phyloP scores from a whole-genome alignment of 805 yeast genomes.

The Yarrowia bubula region DNA sequence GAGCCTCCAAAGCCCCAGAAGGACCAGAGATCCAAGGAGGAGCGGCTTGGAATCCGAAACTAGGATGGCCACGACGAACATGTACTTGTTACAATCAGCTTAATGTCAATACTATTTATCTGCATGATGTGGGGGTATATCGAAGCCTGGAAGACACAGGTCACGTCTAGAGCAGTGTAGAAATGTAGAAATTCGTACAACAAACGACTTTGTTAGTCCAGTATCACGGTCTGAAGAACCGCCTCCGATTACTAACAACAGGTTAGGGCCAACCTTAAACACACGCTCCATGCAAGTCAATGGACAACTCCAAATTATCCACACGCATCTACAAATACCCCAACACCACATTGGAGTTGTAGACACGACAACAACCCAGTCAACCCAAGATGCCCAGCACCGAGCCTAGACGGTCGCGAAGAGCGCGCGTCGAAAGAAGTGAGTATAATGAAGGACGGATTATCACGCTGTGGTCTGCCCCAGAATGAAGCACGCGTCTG shows the following conservation, averaged over 20 bases:
- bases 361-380: background rate
- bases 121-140: background rate
- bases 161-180: too few species aligned
- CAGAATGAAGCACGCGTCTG: background rate
- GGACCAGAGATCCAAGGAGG: slow-evolving; percentile 26
- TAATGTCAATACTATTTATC: background rate
- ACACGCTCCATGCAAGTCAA: background rate
- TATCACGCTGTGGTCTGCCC: background rate
- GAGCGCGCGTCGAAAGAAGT: slow-evolving; percentile 35
- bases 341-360: background rate
- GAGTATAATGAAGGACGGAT: background rate
- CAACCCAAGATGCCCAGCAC: slow-evolving; percentile 27
- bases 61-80: background rate
- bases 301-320: slow-evolving; percentile 1
- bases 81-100: background rate
- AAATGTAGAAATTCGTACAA: too few species aligned
- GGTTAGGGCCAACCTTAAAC: slow-evolving; percentile 3
- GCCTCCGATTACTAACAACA: background rate
- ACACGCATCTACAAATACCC: background rate
- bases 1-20: slow-evolving; percentile 15
- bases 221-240: too few species aligned
- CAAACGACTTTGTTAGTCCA: too few species aligned
- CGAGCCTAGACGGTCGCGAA: slow-evolving; percentile 36
- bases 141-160: too few species aligned
- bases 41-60: slow-evolving; percentile 24